A percentile compares a stretch with the other conserved stretches of the same genome.
Evolutionary conservation across 352 stramenopile genomes (phyloP).

Genomic region (Phytopythium delawarense): DNA sequence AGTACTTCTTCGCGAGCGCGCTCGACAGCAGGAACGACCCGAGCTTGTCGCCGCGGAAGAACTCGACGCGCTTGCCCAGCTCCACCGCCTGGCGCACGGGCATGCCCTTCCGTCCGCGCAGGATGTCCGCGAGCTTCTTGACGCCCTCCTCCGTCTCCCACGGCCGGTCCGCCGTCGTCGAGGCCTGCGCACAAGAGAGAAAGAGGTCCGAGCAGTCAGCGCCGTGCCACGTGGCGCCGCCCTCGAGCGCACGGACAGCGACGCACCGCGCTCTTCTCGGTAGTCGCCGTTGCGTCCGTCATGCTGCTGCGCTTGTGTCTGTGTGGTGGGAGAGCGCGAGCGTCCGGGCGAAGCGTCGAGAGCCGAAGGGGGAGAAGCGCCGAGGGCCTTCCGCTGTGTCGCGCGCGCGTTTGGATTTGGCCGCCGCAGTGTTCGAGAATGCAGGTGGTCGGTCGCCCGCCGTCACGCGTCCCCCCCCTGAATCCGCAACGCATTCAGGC

Average conservation of each 20-base stretch:
- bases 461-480: neutral
- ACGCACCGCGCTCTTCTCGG: slow-evolving; percentile 2
- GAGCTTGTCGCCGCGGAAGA: slow-evolving; percentile 89
- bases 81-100: slow-evolving; percentile 86
- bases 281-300: neutral
- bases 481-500: slow-evolving; percentile 18
- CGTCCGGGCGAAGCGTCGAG: neutral
- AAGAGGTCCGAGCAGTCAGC: neutral
- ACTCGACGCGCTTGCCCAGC: slow-evolving; percentile 90
- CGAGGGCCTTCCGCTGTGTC: neutral
- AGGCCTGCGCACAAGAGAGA: neutral
- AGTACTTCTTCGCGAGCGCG: slow-evolving; percentile 76
- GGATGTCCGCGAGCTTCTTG: slow-evolving; percentile 81
- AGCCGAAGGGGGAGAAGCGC: neutral
- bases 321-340: neutral
- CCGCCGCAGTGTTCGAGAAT: neutral
- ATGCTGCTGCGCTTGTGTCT: neutral
- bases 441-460: neutral
- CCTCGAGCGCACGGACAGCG: neutral
- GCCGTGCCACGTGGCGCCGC: neutral
- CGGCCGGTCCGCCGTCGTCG: slow-evolving; percentile 36
- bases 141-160: slow-evolving; percentile 75
- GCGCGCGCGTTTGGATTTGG: slow-evolving; percentile 5
- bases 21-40: slow-evolving; percentile 74
- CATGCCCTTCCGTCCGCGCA: slow-evolving; percentile 85